Base-by-base conservation (phyloP, 2,329 filamentous ascomycete species). In the Phialocephala sp. region DNA sequence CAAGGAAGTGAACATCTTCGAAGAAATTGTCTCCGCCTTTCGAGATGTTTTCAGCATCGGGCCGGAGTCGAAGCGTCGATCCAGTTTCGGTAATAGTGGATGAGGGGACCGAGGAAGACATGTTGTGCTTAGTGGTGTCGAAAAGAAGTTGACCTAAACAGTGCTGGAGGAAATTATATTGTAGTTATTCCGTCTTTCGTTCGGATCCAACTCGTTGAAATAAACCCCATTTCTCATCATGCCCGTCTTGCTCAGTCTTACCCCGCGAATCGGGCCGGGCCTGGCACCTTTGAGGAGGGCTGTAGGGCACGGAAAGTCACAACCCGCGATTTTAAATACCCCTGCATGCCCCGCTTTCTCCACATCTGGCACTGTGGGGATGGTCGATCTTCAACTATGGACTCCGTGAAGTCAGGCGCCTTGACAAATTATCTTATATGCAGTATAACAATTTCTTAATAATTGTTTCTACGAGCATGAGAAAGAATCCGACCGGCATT, bases 91-190 rank as follows among this genome's bases (percentile, higher is more conserved):
- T 54, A 18, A 54, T 54, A 35, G 50, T 54, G 14, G 50, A 8
- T 35, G 50, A 54, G 50, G 50, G 50, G 50, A 35, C 50, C 14
- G 50, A 54, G 50, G 50, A 54, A 54, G 50, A 54, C 50, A 54
- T 54, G 12, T 12, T 54, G 50, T 54, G 8, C 15, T 32, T 18
- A 14, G 50, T 54, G 50, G 3, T 32, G 15, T n/a, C 12, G 18
- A 54, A 2, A 18, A 41, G 15, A 12, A 41, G 4, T 14, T 41
- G 37, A 41, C 4, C 15, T 5, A 8, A 41, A 41, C 9, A 3
- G 9, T 32, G 3, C 24, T 50, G n/a, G 45, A 50, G 50, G 24
- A 18, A 11, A 54, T 32, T 54, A 54, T 54, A 54, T 11, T 35
- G 8, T 18, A 35, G 8, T 12, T 18, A 15, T 9, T 18, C 2